Base-by-base conservation (phyloP, 75 land plant genomes). In the Pinus tabuliformis region DNA sequence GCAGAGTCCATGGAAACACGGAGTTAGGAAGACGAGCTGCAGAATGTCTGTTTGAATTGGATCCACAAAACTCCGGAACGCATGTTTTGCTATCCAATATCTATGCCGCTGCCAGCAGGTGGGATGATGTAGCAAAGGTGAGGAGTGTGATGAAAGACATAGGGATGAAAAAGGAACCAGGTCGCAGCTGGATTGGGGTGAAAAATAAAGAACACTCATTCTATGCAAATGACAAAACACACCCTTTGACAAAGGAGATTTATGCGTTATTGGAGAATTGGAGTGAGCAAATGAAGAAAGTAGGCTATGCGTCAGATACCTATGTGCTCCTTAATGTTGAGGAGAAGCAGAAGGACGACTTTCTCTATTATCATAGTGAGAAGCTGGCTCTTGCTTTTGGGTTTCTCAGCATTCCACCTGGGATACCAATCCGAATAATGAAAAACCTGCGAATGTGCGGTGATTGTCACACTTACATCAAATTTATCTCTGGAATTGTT, bases 1-100 rank as follows among this genome's bases (percentile, higher is more conserved):
- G 81, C 60, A 39, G 65, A 24, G 81, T 57, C 13, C 62, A 79
- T 57, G 62, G 63, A 3, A 74, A 79, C 54, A 59, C 36, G 49
- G 65, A 75, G 52, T n/a, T 76, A 15, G 81, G 62, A n/a, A 60
- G 45, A 42, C 62, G n/a, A 39, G 79, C 63, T 24, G 81, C 79
- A 60, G 56, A 61, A 42, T 16, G 42, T 16, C 59, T 73, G 6
- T 76, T 79, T 76, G 21, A 79, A 26, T 59, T 79, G 49, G 81
- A 79, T 76, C 81, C 81, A 18, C 58, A 36, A 8, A 49, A 79
- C 54, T 12, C 65, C 21, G 81, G 77, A 58, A 76, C 79, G 36
- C 77, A 79, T 59, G 68, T 76, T 0, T 37, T 76, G 56, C 73
- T 76, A 24, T 76, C 78, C 16, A 66, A 66, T n/a, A 76, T 76